A percentile compares a stretch with the other conserved stretches of the same genome.
Conservation (phyloP, 83 land plant genomes). For the Picea abies region DNA sequence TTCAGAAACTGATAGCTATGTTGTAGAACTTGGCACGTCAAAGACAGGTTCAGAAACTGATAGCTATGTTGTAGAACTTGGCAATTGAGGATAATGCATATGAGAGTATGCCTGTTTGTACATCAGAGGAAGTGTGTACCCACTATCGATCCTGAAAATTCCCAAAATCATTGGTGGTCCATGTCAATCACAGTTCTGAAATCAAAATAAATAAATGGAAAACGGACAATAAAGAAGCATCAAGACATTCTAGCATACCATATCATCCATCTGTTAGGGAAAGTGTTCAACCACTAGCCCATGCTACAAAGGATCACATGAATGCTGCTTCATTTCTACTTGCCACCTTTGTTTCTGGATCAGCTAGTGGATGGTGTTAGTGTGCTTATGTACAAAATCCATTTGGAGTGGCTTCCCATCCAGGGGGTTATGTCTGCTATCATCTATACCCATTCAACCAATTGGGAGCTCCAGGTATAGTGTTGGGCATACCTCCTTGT, state of each 20-base stretch:
- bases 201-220: neutral
- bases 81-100: neutral
- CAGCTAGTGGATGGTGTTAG: slow-evolving; percentile 1
- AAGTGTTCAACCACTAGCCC: neutral
- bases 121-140: slow-evolving; percentile 13
- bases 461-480: neutral
- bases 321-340: neutral
- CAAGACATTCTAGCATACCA: neutral
- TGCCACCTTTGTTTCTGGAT: neutral
- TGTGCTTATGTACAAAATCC: slow-evolving; percentile 5
- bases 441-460: slow-evolving; percentile 7
- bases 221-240: neutral
- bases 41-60: slow-evolving; percentile 9
- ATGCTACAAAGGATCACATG: neutral
- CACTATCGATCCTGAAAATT: neutral
- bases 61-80: neutral
- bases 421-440: slow-evolving; percentile 9
- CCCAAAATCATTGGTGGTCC: neutral
- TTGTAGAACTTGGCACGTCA: neutral
- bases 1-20: slow-evolving; percentile 7
- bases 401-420: neutral
- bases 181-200: neutral
- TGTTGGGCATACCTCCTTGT: slow-evolving; percentile 4
- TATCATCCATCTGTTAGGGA: neutral
- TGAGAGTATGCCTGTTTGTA: neutral